Base-by-base conservation (phyloP, 2,329 filamentous ascomycete genomes). In the Fusarium continuum region DNA sequence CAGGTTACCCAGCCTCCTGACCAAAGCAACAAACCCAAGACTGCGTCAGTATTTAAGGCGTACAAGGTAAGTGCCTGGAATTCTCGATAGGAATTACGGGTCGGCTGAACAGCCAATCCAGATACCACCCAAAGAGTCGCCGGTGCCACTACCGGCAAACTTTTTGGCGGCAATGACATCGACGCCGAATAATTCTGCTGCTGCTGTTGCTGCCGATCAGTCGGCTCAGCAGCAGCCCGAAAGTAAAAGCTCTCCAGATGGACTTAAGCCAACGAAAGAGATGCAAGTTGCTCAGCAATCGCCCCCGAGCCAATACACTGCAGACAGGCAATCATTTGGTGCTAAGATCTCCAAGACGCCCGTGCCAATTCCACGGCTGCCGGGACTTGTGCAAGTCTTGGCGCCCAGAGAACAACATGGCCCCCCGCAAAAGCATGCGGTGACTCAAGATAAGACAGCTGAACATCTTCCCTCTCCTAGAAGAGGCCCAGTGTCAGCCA, bases 131-230 rank as follows among this genome's bases (percentile, higher is more conserved):
- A 80, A 79, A 64, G 71, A 80, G 51, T 80, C 79, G 2, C 79
- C 79, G 4, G 79, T 81, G 6, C 79, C 79, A 10, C 63, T 81
- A 9, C 79, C 79, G 2, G 75, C 78, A 6, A 78, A 79, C 49
- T 79, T 78, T 46, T 63, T 79, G 41, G 77, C 78, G n/a, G 76
- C 77, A 8, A 78, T 79, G 69, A 73, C 68, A 44, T 74, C 75
- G 9, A 52, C 72, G 8, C 55, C 73, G 3, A 60, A 55, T 19
- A 56, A 67, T 8, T 35, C 70, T 11, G 39, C 65, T 13, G 36
- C 68, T 6, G 38, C 69, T 11, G 44, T 57, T 25, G 25, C 64
- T 25, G 25, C 64, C 4, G 64, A 61, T n/a, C 61, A 47, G 20
- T 41, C 55, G 29, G 49, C 58, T 14, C 55, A 58, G 28, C 68